Evolutionary conservation across 768 basidiomycete genomes (phyloP).

Genomic region (Suillus spraguei): DNA sequence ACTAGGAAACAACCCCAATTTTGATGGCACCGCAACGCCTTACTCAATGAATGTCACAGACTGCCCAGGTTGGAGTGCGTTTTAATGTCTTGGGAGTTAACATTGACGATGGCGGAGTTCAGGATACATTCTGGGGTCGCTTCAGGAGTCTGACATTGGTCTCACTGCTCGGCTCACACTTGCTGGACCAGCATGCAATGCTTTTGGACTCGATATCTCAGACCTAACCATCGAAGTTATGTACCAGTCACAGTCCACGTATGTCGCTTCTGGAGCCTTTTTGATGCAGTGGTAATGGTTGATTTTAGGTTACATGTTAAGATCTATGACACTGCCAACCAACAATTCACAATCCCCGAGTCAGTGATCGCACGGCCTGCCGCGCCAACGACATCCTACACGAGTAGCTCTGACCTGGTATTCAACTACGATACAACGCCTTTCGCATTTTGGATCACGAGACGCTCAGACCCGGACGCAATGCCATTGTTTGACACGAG

Average conservation of each 20-base stretch:
- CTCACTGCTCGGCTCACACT: constrained; percentile 53
- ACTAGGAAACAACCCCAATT: neutral
- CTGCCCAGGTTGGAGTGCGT: constrained; percentile 16
- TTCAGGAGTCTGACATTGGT: constrained; percentile 46
- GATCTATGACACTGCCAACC: constrained; percentile 54
- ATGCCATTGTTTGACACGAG: constrained; percentile 68
- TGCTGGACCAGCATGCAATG: constrained; percentile 56
- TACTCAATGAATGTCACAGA: constrained; percentile 16
- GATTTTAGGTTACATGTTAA: constrained; percentile 58
- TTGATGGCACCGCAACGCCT: neutral
- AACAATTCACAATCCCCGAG: constrained; percentile 64
- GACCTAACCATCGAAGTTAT: constrained; percentile 61
- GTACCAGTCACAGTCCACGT: constrained; percentile 55
- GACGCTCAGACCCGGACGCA: constrained; percentile 52
- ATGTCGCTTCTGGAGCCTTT: constrained; percentile 8
- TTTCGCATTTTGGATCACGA: constrained; percentile 76
- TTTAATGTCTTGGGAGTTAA: neutral
- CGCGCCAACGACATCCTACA: constrained; percentile 32
- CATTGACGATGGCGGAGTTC: neutral
- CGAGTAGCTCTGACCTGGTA: constrained; percentile 51
- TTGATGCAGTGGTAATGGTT: neutral
- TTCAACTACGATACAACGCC: constrained; percentile 64
- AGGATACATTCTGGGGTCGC: constrained; percentile 53
- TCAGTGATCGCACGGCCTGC: constrained; percentile 45
- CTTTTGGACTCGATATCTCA: constrained; percentile 56